Conservation (phyloP, 1,284 basidiomycete genomes). For the Microbotryum violaceum region DNA sequence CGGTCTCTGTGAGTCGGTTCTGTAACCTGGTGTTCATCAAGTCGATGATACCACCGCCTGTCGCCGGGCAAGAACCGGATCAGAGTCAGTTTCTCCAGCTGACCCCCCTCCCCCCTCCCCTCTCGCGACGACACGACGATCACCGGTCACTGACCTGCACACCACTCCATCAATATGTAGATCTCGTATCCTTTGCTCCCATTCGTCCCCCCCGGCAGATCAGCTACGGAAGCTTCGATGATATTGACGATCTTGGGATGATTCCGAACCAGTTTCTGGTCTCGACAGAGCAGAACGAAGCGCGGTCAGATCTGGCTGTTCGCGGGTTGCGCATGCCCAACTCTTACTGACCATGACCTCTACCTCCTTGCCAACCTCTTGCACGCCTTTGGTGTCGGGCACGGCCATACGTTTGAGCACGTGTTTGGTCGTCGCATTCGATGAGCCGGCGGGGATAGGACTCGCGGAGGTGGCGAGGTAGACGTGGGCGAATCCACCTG, state of each 20-base stretch:
- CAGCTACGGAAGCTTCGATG: slow-evolving; percentile 82
- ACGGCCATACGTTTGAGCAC: slow-evolving; percentile 97
- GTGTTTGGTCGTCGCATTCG: slow-evolving; percentile 59
- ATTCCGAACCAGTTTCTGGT: slow-evolving; percentile 62
- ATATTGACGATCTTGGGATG: slow-evolving; percentile 90
- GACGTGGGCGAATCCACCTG: slow-evolving; percentile 96
- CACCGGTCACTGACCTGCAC: slow-evolving; percentile 49
- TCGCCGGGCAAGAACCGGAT: too few species aligned
- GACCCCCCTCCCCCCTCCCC: too few species aligned
- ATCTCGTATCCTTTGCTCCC: slow-evolving; percentile 76
- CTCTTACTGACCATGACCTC: slow-evolving; percentile 80
- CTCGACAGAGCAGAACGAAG: neutral
- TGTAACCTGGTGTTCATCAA: slow-evolving; percentile 95
- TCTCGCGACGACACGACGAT: neutral
- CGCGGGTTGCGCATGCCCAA: neutral
- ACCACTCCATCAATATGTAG: slow-evolving; percentile 99
- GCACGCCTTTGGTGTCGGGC: slow-evolving; percentile 75
- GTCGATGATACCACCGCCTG: slow-evolving; percentile 93
- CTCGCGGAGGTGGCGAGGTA: slow-evolving; percentile 83
- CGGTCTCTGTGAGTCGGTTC: slow-evolving; percentile 84
- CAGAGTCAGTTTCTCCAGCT: too few species aligned
- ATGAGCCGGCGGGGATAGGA: slow-evolving; percentile 52
- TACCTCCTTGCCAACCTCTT: slow-evolving; percentile 95
- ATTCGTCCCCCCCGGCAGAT: slow-evolving; percentile 51
- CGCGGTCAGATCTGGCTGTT: neutral